These are phyloP conservation scores for Phanerodontia chrysosporium DNA, from an alignment of 768 basidiomycete species.

Conservation along the genomic window DNA sequence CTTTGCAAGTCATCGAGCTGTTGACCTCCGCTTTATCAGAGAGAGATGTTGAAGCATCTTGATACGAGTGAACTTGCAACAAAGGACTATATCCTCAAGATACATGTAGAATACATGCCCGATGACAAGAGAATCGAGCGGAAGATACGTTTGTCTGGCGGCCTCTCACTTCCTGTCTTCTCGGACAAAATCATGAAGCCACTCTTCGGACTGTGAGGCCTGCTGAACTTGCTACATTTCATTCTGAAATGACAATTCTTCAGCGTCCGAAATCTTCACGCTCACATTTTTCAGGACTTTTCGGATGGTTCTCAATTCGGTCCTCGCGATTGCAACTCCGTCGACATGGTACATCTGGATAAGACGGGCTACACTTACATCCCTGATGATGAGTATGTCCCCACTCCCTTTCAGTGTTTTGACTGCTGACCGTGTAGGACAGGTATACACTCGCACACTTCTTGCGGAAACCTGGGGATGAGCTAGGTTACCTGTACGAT, in stretches of 20 bases:
- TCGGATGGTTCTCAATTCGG: conserved; percentile 8
- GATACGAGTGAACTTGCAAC: conserved; percentile 2
- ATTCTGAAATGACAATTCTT: neutral
- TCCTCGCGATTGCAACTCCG: conserved; percentile 3
- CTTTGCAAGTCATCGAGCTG: neutral
- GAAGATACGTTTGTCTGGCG: conserved; percentile 4
- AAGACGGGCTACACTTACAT: conserved; percentile 9
- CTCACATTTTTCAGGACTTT: conserved; percentile 7
- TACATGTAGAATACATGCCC: neutral
- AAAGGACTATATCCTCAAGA: conserved; percentile 4
- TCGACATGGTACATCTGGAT: conserved; percentile 11
- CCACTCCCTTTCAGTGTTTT: neutral
- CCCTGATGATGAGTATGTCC: conserved; percentile 5
- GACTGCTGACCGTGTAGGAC: neutral
- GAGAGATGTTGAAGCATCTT: neutral
- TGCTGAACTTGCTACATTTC: neutral
- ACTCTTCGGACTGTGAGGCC: conserved; percentile 8
- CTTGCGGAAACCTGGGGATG: neutral
- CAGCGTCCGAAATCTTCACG: conserved; percentile 9
- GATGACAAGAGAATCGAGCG: neutral
- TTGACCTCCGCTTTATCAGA: neutral
- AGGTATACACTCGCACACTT: conserved; percentile 8
- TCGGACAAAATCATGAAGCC: conserved; percentile 11
- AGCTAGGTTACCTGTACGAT: conserved; percentile 9
- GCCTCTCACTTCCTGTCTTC: conserved; percentile 4